These are phyloP conservation scores for Cercophora samala DNA, from an alignment of 495 filamentous ascomycete genomes.

Conservation along the genomic window DNA sequence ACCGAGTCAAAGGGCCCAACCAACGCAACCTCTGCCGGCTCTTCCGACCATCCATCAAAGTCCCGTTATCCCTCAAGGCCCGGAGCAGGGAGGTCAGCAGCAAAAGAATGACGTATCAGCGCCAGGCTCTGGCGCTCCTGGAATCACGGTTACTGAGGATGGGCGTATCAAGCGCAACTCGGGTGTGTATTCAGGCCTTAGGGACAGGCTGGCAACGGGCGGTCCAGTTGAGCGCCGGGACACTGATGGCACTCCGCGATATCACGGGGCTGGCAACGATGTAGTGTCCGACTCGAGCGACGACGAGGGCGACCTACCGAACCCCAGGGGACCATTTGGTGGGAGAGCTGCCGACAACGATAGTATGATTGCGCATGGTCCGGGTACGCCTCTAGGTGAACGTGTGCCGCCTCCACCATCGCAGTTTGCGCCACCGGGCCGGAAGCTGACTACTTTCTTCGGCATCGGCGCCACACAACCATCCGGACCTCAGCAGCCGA, in stretches of 20 bases:
- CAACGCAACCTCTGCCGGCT: conserved; percentile 21
- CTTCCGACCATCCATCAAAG: conserved; percentile 21
- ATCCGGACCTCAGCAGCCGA: conserved; percentile 7
- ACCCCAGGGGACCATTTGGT: conserved; percentile 22
- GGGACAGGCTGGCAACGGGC: conserved; percentile 31
- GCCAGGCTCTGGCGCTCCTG: conserved; percentile 14
- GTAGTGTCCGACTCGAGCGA: conserved; percentile 37
- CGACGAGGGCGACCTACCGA: conserved; percentile 28
- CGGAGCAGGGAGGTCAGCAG: conserved; percentile 30
- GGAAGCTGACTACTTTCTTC: conserved; percentile 26
- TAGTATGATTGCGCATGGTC: conserved; percentile 31
- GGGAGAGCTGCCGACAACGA: conserved; percentile 26
- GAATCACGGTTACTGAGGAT: conserved; percentile 24
- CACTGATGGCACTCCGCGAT: conserved; percentile 15
- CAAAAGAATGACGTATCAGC: conserved; percentile 28
- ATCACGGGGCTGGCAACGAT: conserved; percentile 29
- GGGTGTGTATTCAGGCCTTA: conserved; percentile 37
- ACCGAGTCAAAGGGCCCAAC: conserved; percentile 12
- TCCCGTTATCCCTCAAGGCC: conserved; percentile 4
- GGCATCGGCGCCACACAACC: conserved; percentile 14
- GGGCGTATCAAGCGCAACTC: conserved; percentile 36
- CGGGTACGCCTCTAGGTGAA: conserved; percentile 24
- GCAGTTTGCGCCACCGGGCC: conserved; percentile 23
- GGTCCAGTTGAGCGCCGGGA: conserved; percentile 32
- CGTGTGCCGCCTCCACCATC: conserved; percentile 20